A percentile compares a stretch with the other conserved stretches of the same genome.
Evolutionary conservation across 1,284 basidiomycete species (phyloP).

Genomic region (Ceratobasidium sp.): DNA sequence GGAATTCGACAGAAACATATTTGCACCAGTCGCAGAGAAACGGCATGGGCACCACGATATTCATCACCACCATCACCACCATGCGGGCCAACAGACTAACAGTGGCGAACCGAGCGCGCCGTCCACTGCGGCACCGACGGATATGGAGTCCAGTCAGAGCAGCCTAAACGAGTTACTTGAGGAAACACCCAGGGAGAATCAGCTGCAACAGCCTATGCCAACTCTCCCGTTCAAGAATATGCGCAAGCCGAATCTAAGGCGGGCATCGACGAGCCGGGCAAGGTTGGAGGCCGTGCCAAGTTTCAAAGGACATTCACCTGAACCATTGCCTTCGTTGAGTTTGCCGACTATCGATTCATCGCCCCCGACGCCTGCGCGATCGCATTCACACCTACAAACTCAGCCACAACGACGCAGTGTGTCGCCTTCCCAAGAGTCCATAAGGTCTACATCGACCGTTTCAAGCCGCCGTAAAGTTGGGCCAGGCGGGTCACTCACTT

Average conservation of each 20-base stretch:
- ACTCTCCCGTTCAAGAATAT: constrained; percentile 39
- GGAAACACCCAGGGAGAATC: constrained; percentile 24
- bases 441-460: constrained; percentile 62
- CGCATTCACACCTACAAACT: background rate
- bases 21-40: constrained; percentile 61
- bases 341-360: constrained; percentile 29
- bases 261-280: constrained; percentile 36
- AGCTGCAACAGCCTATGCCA: constrained; percentile 28
- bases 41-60: constrained; percentile 19
- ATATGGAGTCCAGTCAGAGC: constrained; percentile 47
- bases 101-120: constrained; percentile 37
- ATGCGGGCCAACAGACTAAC: background rate
- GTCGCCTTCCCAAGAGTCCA: constrained; percentile 80
- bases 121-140: constrained; percentile 50
- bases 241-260: constrained; percentile 31
- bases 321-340: constrained; percentile 31
- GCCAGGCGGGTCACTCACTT: constrained; percentile 57
- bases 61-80: constrained; percentile 18
- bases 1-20: constrained; percentile 77
- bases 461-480: constrained; percentile 57
- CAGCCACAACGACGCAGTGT: constrained; percentile 57
- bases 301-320: constrained; percentile 42
- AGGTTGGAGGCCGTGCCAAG: constrained; percentile 30
- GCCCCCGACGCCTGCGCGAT: constrained; percentile 28
- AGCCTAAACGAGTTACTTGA: constrained; percentile 40